phyloP scores from a whole-genome alignment of 2,329 filamentous ascomycete genomes.

The Calonectria fujianensis region DNA sequence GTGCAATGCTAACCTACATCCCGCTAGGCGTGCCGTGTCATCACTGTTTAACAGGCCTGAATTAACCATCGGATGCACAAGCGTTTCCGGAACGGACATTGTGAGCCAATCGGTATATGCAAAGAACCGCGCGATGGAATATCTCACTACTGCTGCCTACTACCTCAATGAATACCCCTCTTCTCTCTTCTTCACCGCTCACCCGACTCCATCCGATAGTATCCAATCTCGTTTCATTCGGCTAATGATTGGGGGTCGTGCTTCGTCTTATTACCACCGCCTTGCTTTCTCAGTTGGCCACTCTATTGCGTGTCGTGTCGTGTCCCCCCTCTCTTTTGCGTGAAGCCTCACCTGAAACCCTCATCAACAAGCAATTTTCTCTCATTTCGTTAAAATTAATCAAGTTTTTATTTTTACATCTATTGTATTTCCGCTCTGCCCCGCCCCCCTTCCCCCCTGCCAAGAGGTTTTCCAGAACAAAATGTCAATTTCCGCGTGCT shows the following conservation, averaged over 20 bases:
- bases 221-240: slow-evolving; percentile 7
- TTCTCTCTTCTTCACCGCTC: background rate
- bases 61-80: background rate
- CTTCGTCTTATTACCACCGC: background rate
- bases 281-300: background rate
- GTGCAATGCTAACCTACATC: background rate
- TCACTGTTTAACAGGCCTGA: background rate
- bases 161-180: background rate
- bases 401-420: background rate
- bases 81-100: background rate
- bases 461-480: background rate
- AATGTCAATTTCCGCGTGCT: slow-evolving; percentile 53
- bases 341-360: background rate
- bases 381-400: background rate
- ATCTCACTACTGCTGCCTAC: slow-evolving; percentile 1
- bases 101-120: slow-evolving; percentile 4
- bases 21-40: background rate
- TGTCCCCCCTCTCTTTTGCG: background rate
- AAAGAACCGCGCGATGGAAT: background rate
- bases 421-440: too few relatives aligned
- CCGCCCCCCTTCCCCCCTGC: background rate
- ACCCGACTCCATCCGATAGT: background rate
- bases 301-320: background rate
- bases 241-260: background rate
- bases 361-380: background rate